Percentiles rank a stretch among this genome's conserved stretches.
Evolutionary conservation across 129 eudicot genomes (phyloP).

Genomic region (carrot (Daucus carota)): DNA sequence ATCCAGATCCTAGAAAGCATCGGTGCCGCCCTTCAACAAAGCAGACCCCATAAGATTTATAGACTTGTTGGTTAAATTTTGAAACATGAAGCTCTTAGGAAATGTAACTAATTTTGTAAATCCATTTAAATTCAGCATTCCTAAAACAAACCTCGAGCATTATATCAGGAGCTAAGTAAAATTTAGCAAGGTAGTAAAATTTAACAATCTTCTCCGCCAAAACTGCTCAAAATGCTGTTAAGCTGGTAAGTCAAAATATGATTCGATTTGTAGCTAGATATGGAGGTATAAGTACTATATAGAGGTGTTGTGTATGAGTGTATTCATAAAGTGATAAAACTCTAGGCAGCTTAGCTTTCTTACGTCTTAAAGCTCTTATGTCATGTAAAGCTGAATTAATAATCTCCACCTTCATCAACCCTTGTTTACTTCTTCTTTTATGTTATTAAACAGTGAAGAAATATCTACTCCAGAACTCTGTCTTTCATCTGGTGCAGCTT

Average conservation of each 20-base stretch:
- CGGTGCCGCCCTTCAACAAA: not conserved
- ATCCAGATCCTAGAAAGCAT: not conserved
- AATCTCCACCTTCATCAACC: not conserved
- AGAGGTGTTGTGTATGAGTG: not conserved
- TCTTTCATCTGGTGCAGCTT: constrained; percentile 62
- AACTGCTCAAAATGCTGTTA: not conserved
- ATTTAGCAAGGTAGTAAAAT: not conserved
- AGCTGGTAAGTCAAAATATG: not conserved
- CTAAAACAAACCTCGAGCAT: not conserved
- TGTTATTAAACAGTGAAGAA: constrained; percentile 39
- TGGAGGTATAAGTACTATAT: not conserved
- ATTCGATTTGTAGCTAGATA: not conserved
- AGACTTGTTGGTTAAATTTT: not conserved
- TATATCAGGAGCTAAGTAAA: not conserved
- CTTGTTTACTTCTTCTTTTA: constrained; percentile 1
- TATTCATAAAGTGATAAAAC: not conserved
- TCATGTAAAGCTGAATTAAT: not conserved
- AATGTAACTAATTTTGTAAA: not conserved
- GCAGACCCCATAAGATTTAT: not conserved
- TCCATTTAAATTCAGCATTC: not conserved
- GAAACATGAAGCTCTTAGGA: not conserved
- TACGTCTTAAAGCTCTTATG: not conserved
- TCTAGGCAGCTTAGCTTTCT: not conserved
- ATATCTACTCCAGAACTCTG: constrained; percentile 21
- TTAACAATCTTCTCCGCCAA: not conserved